Evolutionary conservation across 23 red algal species (phyloP).

Genomic region (Pyropia yezoensis): DNA sequence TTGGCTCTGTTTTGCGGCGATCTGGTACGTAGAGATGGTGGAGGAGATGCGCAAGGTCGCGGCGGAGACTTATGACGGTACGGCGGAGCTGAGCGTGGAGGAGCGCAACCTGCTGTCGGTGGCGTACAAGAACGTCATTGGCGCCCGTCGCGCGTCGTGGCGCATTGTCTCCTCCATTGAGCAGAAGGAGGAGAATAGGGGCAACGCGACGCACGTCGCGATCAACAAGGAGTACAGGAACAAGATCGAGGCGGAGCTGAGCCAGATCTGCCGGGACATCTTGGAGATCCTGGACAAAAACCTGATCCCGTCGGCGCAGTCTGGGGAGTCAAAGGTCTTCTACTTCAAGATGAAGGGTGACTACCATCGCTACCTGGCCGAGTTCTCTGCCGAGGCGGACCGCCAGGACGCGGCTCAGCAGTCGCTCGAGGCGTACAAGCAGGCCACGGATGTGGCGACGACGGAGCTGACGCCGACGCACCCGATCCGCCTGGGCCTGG

Average conservation of each 20-base stretch:
- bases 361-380: slow-evolving; percentile 95
- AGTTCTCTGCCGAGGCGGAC: slow-evolving; percentile 74
- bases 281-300: slow-evolving; percentile 85
- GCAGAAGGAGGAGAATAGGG: slow-evolving; percentile 93
- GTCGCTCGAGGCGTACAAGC: slow-evolving; percentile 89
- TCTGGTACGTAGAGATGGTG: slow-evolving; percentile 75
- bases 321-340: slow-evolving; percentile 89
- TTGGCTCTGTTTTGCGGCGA: slow-evolving; percentile 6
- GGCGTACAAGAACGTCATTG: slow-evolving; percentile 99
- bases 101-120: slow-evolving; percentile 97
- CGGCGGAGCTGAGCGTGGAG: slow-evolving; percentile 82
- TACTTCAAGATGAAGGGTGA: slow-evolving; percentile 98
- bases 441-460: slow-evolving; percentile 78
- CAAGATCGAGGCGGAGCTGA: slow-evolving; percentile 88
- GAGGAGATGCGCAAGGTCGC: slow-evolving; percentile 95
- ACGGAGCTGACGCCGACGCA: slow-evolving; percentile 97
- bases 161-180: slow-evolving; percentile 99
- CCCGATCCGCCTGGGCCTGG: slow-evolving; percentile 94
- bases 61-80: slow-evolving; percentile 39
- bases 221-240: slow-evolving; percentile 85
- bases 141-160: slow-evolving; percentile 93
- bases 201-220: slow-evolving; percentile 77
- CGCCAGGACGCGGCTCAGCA: slow-evolving; percentile 69
- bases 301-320: slow-evolving; percentile 89
- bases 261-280: slow-evolving; percentile 92